These are phyloP conservation scores for Hebeloma cylindrosporum DNA, from an alignment of 768 basidiomycete species.

Conservation along the genomic window DNA sequence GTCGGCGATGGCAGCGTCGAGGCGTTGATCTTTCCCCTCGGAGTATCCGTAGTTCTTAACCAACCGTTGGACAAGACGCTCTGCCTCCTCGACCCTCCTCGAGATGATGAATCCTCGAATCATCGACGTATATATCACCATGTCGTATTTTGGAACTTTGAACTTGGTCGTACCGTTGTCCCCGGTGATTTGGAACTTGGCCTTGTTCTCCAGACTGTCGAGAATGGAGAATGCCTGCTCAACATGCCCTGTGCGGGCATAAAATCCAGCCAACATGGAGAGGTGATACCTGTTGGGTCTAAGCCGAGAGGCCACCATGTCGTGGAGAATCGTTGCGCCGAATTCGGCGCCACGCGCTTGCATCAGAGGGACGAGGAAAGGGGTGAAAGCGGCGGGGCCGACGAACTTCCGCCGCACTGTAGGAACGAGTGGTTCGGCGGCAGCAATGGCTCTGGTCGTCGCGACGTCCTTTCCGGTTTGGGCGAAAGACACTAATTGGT, in stretches of 20 bases:
- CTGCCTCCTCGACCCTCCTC: constrained; percentile 15
- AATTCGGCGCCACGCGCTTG: constrained; percentile 26
- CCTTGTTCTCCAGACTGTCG: constrained; percentile 35
- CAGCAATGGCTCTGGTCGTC: constrained; percentile 5
- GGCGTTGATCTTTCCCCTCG: too few species aligned
- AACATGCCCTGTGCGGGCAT: constrained; percentile 40
- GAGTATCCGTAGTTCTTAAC: too few species aligned
- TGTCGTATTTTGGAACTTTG: constrained; percentile 17
- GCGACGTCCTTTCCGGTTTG: constrained; percentile 9
- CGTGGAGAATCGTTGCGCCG: constrained; percentile 44
- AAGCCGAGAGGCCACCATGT: constrained; percentile 52
- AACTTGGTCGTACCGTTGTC: background rate
- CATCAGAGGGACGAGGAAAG: constrained; percentile 49
- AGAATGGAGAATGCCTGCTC: constrained; percentile 41
- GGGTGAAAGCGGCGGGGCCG: constrained; percentile 43
- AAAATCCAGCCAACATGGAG: constrained; percentile 48
- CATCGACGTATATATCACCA: constrained; percentile 24
- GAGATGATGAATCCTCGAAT: constrained; percentile 22
- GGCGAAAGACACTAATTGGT: constrained; percentile 35
- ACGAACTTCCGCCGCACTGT: constrained; percentile 12
- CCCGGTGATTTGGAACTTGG: background rate
- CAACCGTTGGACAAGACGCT: constrained; percentile 11
- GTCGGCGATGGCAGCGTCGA: too few species aligned
- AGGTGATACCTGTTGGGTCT: constrained; percentile 47
- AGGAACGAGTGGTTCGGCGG: background rate